phyloP scores from a whole-genome alignment of 352 stramenopile genomes.

The Pythium guiyangense region DNA sequence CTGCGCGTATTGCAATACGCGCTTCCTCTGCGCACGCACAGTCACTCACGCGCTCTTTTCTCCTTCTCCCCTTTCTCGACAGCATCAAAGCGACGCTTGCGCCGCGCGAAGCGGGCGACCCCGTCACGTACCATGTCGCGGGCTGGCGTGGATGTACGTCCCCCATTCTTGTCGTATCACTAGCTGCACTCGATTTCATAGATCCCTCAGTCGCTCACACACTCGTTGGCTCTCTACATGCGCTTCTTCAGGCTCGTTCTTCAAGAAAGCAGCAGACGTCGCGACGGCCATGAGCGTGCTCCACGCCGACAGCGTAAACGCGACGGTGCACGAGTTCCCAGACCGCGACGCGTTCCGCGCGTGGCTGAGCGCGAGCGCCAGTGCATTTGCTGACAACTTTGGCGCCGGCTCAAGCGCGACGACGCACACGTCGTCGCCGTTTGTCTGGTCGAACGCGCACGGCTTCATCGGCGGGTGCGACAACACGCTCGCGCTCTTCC shows the following conservation, averaged over 20 bases:
- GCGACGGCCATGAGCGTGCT: slow-evolving; percentile 58
- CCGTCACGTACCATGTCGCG: slow-evolving; percentile 57
- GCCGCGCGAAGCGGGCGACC: slow-evolving; percentile 12
- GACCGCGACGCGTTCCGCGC: slow-evolving; percentile 51
- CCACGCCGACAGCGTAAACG: slow-evolving; percentile 47
- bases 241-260: slow-evolving; percentile 37
- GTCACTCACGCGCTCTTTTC: not conserved
- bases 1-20: too few species aligned
- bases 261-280: slow-evolving; percentile 55
- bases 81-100: slow-evolving; percentile 42
- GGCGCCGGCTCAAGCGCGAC: slow-evolving; percentile 30
- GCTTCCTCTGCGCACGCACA: too few species aligned
- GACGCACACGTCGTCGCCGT: slow-evolving; percentile 66
- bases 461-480: slow-evolving; percentile 69
- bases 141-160: slow-evolving; percentile 63
- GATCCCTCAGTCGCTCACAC: not conserved
- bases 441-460: slow-evolving; percentile 59
- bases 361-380: slow-evolving; percentile 40
- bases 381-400: slow-evolving; percentile 32
- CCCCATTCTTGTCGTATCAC: not conserved
- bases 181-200: not conserved
- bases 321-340: slow-evolving; percentile 44
- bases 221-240: too few species aligned
- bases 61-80: not conserved
- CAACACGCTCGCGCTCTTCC: slow-evolving; percentile 57